phyloP scores from a whole-genome alignment of 2,329 filamentous ascomycete genomes.

The Chaetomium strumarium region DNA sequence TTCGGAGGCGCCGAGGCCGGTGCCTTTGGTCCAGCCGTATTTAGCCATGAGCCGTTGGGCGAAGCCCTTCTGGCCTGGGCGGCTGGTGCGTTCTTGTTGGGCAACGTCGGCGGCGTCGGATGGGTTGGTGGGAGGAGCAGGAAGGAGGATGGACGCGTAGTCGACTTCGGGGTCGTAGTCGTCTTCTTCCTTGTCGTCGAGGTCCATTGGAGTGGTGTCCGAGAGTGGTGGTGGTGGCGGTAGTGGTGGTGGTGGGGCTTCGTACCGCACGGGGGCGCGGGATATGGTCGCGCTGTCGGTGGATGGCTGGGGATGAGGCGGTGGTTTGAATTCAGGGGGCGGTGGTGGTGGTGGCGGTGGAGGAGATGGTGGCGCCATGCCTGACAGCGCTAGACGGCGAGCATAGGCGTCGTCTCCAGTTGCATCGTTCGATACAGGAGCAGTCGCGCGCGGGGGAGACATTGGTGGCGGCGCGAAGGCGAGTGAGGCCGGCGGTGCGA shows the following conservation, averaged over 20 bases:
- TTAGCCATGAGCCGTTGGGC: constrained; percentile 86
- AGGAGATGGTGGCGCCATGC: constrained; percentile 34
- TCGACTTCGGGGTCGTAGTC: constrained; percentile 26
- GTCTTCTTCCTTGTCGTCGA: constrained; percentile 35
- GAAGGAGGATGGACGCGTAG: constrained; percentile 34
- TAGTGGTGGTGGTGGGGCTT: constrained; percentile 26
- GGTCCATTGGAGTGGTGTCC: constrained; percentile 33
- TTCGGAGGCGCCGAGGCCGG: constrained; percentile 75
- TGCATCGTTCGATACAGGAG: constrained; percentile 48
- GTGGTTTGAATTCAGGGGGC: constrained; percentile 18
- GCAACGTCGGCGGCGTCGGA: constrained; percentile 17
- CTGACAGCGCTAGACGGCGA: constrained; percentile 53
- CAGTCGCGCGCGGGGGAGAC: constrained; percentile 37
- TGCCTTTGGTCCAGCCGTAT: constrained; percentile 86
- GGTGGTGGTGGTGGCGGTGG: constrained; percentile 30
- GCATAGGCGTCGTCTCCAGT: constrained; percentile 66
- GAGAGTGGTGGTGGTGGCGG: constrained; percentile 34
- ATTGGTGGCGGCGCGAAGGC: constrained; percentile 52
- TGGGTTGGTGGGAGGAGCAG: constrained; percentile 35
- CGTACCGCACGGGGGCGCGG: constrained; percentile 27
- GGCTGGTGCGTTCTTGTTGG: constrained; percentile 45
- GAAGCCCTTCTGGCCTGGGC: constrained; percentile 77
- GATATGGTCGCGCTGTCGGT: constrained; percentile 28
- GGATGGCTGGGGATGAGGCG: constrained; percentile 27
- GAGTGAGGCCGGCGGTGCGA: constrained; percentile 54